Evolutionary conservation across 1,284 basidiomycete species (phyloP).

Genomic region (Ustilago curta): DNA sequence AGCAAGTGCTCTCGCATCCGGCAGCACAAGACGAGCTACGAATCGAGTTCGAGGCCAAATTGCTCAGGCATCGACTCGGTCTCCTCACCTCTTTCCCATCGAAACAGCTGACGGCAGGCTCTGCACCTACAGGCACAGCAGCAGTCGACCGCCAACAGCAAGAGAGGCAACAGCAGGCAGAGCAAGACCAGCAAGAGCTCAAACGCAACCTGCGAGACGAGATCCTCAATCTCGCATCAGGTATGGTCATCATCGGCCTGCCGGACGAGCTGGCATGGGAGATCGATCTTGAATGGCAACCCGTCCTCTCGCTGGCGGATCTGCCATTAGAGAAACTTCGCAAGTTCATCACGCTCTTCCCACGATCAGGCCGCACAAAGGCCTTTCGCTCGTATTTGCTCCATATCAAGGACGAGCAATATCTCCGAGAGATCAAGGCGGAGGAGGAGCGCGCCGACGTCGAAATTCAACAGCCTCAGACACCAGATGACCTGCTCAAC

Average conservation of each 20-base stretch:
- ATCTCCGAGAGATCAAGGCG: constrained; percentile 43
- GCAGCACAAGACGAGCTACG: constrained; percentile 59
- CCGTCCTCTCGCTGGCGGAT: constrained; percentile 77
- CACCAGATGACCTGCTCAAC: constrained; percentile 53
- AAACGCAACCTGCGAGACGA: constrained; percentile 76
- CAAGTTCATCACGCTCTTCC: constrained; percentile 79
- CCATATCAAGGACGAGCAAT: constrained; percentile 57
- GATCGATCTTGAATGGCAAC: constrained; percentile 80
- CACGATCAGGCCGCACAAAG: constrained; percentile 68
- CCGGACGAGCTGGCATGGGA: constrained; percentile 83
- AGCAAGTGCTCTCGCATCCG: constrained; percentile 59
- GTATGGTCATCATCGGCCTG: constrained; percentile 80
- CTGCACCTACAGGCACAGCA: constrained; percentile 41
- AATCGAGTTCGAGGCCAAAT: constrained; percentile 55
- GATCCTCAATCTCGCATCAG: constrained; percentile 78
- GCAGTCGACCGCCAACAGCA: constrained; percentile 32
- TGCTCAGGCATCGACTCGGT: constrained; percentile 51
- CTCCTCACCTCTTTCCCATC: constrained; percentile 54
- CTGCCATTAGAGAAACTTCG: constrained; percentile 77
- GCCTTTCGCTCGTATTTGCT: constrained; percentile 54
- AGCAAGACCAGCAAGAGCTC: constrained; percentile 20
- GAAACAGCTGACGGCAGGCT: constrained; percentile 18
- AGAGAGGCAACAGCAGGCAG: constrained; percentile 23
- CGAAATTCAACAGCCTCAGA: constrained; percentile 26
- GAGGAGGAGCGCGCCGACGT: constrained; percentile 43